These are phyloP conservation scores for Leptographium lundbergii DNA, from an alignment of 2,329 filamentous ascomycete genomes.

Conservation along the genomic window DNA sequence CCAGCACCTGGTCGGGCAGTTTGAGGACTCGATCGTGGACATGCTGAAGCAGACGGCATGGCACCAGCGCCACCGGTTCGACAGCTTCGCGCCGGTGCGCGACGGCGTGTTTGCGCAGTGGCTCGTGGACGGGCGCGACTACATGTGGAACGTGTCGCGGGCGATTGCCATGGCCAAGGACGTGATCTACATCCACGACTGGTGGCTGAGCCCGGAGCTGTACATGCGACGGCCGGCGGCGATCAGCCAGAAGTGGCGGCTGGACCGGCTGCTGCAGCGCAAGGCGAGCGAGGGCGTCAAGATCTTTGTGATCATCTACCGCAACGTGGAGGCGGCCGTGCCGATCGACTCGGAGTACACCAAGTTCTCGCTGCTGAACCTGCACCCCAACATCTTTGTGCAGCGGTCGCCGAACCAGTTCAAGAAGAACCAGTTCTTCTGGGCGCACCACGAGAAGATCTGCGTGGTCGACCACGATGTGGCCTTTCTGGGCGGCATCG, in stretches of 20 bases:
- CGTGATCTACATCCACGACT: conserved; percentile 98
- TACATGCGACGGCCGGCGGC: conserved; percentile 89
- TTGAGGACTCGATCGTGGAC: conserved; percentile 80
- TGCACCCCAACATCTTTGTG: conserved; percentile 93
- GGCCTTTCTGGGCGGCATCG: conserved; percentile 89
- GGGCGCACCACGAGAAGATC: conserved; percentile 97
- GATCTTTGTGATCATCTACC: conserved; percentile 93
- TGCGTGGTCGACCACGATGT: conserved; percentile 92
- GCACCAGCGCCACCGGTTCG: conserved; percentile 74
- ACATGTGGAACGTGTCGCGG: conserved; percentile 98
- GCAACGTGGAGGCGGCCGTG: conserved; percentile 92
- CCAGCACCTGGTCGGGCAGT: conserved; percentile 79
- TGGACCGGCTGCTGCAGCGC: conserved; percentile 82
- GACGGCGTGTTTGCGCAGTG: conserved; percentile 83
- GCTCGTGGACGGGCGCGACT: conserved; percentile 92
- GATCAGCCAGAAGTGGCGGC: conserved; percentile 95
- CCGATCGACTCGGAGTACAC: conserved; percentile 98
- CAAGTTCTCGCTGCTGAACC: conserved; percentile 86
- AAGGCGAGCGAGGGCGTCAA: conserved; percentile 95
- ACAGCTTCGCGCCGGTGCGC: conserved; percentile 85
- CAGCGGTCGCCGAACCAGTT: conserved; percentile 95
- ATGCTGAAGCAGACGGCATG: conserved; percentile 78
- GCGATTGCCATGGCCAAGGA: conserved; percentile 96
- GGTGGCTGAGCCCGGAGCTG: conserved; percentile 89
- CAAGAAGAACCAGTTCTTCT: conserved; percentile 98